Conservation (phyloP, 257 asterid species). For the Scutellaria minor region DNA sequence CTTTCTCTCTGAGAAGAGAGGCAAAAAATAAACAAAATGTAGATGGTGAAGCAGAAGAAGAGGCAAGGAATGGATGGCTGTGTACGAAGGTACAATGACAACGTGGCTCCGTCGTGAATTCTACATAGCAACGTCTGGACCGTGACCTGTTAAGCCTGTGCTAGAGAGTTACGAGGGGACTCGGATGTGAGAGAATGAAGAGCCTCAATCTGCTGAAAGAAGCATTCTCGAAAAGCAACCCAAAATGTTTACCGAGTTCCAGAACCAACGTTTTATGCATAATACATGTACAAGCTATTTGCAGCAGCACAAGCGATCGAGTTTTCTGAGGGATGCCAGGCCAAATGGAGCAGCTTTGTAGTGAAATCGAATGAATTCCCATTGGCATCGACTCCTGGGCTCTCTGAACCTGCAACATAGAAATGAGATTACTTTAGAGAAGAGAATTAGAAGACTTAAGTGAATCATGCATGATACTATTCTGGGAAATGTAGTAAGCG, state of each 20-base stretch:
- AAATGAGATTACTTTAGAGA: not conserved
- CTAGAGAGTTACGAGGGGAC: slow-evolving; percentile 46
- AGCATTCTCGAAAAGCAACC: slow-evolving; percentile 47
- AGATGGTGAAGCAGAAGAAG: slow-evolving; percentile 48
- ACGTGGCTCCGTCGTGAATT: slow-evolving; percentile 38
- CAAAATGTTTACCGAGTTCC: slow-evolving; percentile 44
- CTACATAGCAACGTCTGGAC: slow-evolving; percentile 45
- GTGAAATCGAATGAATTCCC: slow-evolving; percentile 92
- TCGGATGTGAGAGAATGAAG: slow-evolving; percentile 41
- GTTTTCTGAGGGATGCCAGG: slow-evolving; percentile 98
- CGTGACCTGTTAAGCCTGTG: slow-evolving; percentile 40
- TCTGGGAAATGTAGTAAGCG: slow-evolving; percentile 12
- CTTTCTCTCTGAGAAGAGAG: slow-evolving; percentile 54
- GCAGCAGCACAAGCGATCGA: slow-evolving; percentile 99
- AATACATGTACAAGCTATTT: slow-evolving; percentile 98
- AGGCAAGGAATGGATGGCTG: slow-evolving; percentile 46
- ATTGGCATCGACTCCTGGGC: slow-evolving; percentile 79
- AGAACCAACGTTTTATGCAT: slow-evolving; percentile 63
- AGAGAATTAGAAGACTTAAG: not conserved
- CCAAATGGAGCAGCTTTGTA: slow-evolving; percentile 92
- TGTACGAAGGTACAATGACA: slow-evolving; percentile 39
- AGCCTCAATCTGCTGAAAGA: slow-evolving; percentile 38
- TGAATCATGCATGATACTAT: not conserved
- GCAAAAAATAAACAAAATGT: slow-evolving; percentile 44
- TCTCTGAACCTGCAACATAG: slow-evolving; percentile 68